These are phyloP conservation scores for Daldinia vernicosa DNA, from an alignment of 495 filamentous ascomycete species.

Conservation along the genomic window DNA sequence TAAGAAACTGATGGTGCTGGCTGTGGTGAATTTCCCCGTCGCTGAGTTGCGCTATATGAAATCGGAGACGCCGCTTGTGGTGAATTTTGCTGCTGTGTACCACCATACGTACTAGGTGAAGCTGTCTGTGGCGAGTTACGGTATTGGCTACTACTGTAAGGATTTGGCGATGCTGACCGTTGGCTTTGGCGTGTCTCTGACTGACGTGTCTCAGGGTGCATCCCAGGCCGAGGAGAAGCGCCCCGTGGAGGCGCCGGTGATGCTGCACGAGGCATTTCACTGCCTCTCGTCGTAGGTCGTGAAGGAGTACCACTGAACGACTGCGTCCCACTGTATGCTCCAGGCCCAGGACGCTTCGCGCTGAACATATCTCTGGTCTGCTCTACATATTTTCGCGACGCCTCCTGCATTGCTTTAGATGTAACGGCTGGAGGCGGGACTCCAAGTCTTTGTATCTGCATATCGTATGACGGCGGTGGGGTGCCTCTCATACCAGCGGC, in stretches of 20 bases:
- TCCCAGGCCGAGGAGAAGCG: conserved; percentile 61
- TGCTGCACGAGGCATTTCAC: conserved; percentile 58
- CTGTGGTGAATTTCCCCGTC: conserved; percentile 1
- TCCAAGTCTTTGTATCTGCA: conserved; percentile 79
- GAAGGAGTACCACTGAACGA: conserved; percentile 45
- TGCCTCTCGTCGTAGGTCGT: conserved; percentile 57
- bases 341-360: conserved; percentile 58
- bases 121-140: conserved; percentile 38
- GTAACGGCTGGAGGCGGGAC: conserved; percentile 93
- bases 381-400: conserved; percentile 84
- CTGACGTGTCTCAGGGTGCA: conserved; percentile 44
- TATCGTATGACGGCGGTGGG: conserved; percentile 86
- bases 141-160: conserved; percentile 40
- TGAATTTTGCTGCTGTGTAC: conserved; percentile 45
- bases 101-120: conserved; percentile 40
- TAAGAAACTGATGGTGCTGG: conserved; percentile 53
- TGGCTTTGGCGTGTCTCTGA: conserved; percentile 50
- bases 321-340: conserved; percentile 29
- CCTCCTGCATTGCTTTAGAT: conserved; percentile 90
- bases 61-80: conserved; percentile 45
- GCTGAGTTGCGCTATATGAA: conserved; percentile 30
- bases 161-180: conserved; percentile 52
- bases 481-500: conserved; percentile 68
- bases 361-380: conserved; percentile 83
- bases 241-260: conserved; percentile 62